These are phyloP conservation scores for Solanum sejunctum DNA, from an alignment of 257 asterid genomes.

Conservation along the genomic window DNA sequence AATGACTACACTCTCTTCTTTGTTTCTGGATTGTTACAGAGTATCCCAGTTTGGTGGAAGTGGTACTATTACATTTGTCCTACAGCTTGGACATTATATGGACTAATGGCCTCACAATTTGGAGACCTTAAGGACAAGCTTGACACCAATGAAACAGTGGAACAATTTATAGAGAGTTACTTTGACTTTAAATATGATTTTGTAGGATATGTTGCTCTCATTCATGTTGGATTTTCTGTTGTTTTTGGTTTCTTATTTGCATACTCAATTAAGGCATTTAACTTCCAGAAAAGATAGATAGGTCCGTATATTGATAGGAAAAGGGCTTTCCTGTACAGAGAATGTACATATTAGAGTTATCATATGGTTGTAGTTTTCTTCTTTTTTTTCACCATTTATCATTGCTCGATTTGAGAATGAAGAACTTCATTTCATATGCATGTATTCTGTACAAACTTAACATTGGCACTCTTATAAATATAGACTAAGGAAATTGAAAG, in stretches of 20 bases:
- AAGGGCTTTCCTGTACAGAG: neutral
- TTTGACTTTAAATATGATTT: conserved; percentile 21
- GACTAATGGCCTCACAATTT: conserved; percentile 23
- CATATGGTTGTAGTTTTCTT: neutral
- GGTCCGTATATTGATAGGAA: neutral
- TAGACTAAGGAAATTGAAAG: neutral
- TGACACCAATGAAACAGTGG: conserved; percentile 14
- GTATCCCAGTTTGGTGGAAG: conserved; percentile 41
- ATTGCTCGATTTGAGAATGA: neutral
- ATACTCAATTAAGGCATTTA: conserved; percentile 24
- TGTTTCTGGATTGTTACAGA: conserved; percentile 6
- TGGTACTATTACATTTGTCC: conserved; percentile 33
- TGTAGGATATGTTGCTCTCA: conserved; percentile 17
- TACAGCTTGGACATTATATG: conserved; percentile 26
- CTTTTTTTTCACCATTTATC: neutral
- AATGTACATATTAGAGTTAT: neutral
- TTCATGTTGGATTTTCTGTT: conserved; percentile 9
- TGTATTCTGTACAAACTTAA: neutral
- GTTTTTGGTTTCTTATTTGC: conserved; percentile 28
- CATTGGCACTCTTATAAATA: neutral
- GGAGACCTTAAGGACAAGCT: conserved; percentile 17
- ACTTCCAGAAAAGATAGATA: conserved; percentile 23
- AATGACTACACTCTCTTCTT: neutral
- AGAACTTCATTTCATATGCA: neutral
- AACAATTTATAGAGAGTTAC: conserved; percentile 15